These are phyloP conservation scores for Dendrobium chrysotoxum DNA, from an alignment of 106 monocot species.

Conservation along the genomic window DNA sequence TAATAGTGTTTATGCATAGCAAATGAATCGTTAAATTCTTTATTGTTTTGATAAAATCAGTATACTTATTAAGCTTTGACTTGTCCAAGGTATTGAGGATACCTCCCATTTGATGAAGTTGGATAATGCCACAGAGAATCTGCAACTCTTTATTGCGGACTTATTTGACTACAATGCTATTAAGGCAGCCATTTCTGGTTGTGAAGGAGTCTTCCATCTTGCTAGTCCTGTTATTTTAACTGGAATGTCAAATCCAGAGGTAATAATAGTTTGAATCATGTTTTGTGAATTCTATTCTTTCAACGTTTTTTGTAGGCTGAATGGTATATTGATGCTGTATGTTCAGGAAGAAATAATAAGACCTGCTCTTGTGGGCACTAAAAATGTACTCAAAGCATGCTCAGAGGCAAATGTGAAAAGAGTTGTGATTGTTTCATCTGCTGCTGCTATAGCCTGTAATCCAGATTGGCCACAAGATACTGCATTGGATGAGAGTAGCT, in stretches of 20 bases:
- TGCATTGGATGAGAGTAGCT: background rate
- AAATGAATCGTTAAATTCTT: too few species aligned
- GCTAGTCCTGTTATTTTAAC: constrained; percentile 52
- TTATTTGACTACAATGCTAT: constrained; percentile 61
- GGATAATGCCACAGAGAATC: constrained; percentile 45
- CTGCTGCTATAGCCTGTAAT: background rate
- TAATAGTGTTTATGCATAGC: too few species aligned
- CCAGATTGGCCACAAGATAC: background rate
- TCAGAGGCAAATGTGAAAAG: background rate
- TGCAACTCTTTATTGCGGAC: constrained; percentile 62
- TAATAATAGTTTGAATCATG: background rate
- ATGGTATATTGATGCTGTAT: too few species aligned
- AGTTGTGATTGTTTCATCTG: background rate
- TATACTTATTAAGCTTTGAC: background rate
- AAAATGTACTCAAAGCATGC: constrained; percentile 1
- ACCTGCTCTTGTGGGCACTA: background rate
- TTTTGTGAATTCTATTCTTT: too few species aligned
- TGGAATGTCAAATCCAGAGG: background rate
- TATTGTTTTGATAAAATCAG: background rate
- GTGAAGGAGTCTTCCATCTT: constrained; percentile 80
- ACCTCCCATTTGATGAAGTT: constrained; percentile 64
- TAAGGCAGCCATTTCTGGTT: constrained; percentile 49
- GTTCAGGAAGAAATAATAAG: background rate
- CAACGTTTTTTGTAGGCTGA: too few species aligned
- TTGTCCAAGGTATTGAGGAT: constrained; percentile 46